phyloP scores from a whole-genome alignment of 2,329 filamentous ascomycete genomes.

The Exophiala mesophila region DNA sequence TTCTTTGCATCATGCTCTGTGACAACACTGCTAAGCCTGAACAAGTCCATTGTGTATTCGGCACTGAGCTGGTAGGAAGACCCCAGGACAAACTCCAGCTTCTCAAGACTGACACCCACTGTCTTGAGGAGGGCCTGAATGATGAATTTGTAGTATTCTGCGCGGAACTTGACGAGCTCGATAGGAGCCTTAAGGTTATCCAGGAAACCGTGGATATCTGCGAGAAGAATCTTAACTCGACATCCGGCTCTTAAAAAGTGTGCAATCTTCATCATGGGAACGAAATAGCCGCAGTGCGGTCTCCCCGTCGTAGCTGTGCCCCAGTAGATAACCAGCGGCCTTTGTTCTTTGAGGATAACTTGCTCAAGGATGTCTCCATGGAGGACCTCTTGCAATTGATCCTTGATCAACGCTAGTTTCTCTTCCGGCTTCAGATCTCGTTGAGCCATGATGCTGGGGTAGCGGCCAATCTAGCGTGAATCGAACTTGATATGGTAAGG shows the following conservation, averaged over 20 bases:
- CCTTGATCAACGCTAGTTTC: conserved; percentile 69
- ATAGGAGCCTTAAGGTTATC: conserved; percentile 67
- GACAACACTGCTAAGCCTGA: conserved; percentile 65
- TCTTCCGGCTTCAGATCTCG: conserved; percentile 41
- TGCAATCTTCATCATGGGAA: conserved; percentile 82
- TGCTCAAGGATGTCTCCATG: conserved; percentile 56
- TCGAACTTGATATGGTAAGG: no score
- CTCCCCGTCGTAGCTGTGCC: conserved; percentile 80
- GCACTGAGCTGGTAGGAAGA: conserved; percentile 67
- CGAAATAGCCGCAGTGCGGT: conserved; percentile 85
- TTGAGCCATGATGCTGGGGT: conserved; percentile 24
- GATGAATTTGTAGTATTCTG: conserved; percentile 73
- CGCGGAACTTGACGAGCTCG: conserved; percentile 76
- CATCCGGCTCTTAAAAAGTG: conserved; percentile 81
- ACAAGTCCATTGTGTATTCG: conserved; percentile 84
- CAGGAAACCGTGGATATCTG: conserved; percentile 56
- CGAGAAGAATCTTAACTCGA: conserved; percentile 70
- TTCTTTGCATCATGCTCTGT: conserved; percentile 80
- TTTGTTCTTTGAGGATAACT: conserved; percentile 53
- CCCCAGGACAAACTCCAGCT: conserved; percentile 78
- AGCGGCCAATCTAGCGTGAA: no score
- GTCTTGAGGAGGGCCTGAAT: conserved; percentile 72
- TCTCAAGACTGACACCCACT: conserved; percentile 71
- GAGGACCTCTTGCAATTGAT: conserved; percentile 76
- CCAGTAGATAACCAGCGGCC: conserved; percentile 79